Evolutionary conservation across 306 rosid genomes (phyloP).

Genomic region (Alnus glutinosa): DNA sequence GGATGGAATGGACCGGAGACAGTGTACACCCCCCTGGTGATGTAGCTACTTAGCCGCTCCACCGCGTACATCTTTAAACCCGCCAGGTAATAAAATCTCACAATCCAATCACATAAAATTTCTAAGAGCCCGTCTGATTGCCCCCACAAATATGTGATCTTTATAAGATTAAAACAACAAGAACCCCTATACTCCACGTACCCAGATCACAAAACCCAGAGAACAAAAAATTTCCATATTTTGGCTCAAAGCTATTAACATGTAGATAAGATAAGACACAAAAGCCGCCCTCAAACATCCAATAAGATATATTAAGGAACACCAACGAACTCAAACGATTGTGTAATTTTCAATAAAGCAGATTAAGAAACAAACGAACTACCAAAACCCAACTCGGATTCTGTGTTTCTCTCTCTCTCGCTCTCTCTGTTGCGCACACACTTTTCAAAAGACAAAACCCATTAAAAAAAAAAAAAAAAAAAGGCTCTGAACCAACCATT

Average conservation of each 20-base stretch:
- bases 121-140: conserved; percentile 13
- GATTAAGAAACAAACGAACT: conserved; percentile 11
- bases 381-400: not conserved
- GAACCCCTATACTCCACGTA: not conserved
- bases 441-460: not conserved
- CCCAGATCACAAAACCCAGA: conserved; percentile 24
- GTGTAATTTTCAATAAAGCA: not conserved
- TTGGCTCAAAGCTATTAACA: not conserved
- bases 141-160: conserved; percentile 24
- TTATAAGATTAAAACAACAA: not conserved
- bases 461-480: too few relatives aligned
- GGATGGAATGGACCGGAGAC: conserved; percentile 90
- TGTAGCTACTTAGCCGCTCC: conserved; percentile 70
- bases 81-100: conserved; percentile 14
- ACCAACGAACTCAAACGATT: not conserved
- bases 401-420: not conserved
- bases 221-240: not conserved
- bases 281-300: not conserved
- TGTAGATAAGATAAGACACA: not conserved
- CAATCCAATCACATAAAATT: conserved; percentile 19
- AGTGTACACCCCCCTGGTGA: conserved; percentile 69
- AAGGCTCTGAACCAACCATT: not conserved
- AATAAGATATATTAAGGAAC: not conserved
- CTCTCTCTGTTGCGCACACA: not conserved
- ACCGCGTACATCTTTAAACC: conserved; percentile 76